Evolutionary conservation across 192 early-diverging fungal genomes (phyloP), one percentile per base, ranked within the genome.

Genomic region (Podila minutissima): DNA sequence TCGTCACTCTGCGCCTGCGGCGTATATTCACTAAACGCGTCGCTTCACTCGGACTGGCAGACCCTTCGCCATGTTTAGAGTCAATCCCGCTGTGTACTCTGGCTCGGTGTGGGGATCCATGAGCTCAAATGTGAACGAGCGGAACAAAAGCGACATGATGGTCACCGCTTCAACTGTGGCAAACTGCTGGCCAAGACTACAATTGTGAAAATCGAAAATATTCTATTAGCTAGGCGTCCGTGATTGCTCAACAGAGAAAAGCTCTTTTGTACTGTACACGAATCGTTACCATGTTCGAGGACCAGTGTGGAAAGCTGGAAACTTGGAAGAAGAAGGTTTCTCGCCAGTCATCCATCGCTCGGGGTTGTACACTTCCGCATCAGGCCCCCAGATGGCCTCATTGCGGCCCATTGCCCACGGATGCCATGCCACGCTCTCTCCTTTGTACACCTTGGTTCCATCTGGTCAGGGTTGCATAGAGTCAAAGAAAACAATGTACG

Each of bases 291-390:
- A 87, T 26, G 82, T 74, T 12, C 86, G 74, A 29, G 86, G 86
- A 22, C 86, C 86, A 10, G 72, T 83, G 33, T 87, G 83, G 83
- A 87, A 87, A 13, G 82, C 84, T 29, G 86, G 83, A 78, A 85
- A 87, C 62, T 85, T 74, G 37, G 79, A 67, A 24, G 83, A 75
- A 20, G 83, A 74, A 4, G 48, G 20, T 22, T 82, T 72, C 9
- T 73, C 77, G 5, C 69, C 74, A 10, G 55, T 41, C 12, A 86
- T 65, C 86, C 86, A 88, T 49, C 86, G 74, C 13, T 79, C 74
- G 10, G 86, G 86, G 2, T 71, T 72, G 59, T 83, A 88, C 22
- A 84, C 74, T 12, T 51, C 64, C 4, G 83, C 83, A 75, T 88
- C 87, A 2, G 67, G 28, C 7, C 87, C 87, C 87, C 87, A 88